Evolutionary conservation across 2,329 filamentous ascomycete species (phyloP), one percentile per base, ranked within the genome.

Genomic region (Fusarium luffae): DNA sequence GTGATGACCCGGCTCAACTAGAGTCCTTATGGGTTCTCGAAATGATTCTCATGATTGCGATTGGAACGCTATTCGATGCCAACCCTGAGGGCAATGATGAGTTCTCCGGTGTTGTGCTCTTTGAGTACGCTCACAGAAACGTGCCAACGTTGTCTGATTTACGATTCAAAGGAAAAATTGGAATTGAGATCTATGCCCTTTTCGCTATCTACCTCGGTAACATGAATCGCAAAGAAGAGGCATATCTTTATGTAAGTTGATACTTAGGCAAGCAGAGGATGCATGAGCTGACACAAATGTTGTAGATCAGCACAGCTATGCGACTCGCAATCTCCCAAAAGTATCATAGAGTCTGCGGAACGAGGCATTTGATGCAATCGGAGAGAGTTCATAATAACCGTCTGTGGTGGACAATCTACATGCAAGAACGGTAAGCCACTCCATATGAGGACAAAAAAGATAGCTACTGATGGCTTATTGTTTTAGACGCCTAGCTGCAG

Each of bases 361-460:
- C 72, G 4, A 67, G 70, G 25, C 72, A 74, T 18, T 34, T 74
- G 30, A 74, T 74, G 66, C 73, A 74, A 43, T 74, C 72, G 8
- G 72, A 74, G 28, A 70, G 68, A 46, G 70, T 74, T 3, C 74
- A 76, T 13, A 65, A 75, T 23, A 76, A 75, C 2, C 70, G 74
- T 8, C 63, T 76, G 18, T 76, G 73, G 72, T 76, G 75, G 75
- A 76, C 75, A 5, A 68, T 76, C 4, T 76, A 76, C 12, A 76
- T 76, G 75, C 75, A 77, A 55, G 75, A 77, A 57, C 64, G 75
- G 75, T 74, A 70, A 32, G 57, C 3, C 6, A 32, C 5, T 2
- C 12, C 10, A 10, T 7, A 7, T 1, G 8, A 4, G 9, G 9
- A 12, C 7, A 9, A 3, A 4, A 5, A 1, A 11, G 19, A 37